Conservation (phyloP, 345 rosid species). For the Lagerstroemia speciosa region DNA sequence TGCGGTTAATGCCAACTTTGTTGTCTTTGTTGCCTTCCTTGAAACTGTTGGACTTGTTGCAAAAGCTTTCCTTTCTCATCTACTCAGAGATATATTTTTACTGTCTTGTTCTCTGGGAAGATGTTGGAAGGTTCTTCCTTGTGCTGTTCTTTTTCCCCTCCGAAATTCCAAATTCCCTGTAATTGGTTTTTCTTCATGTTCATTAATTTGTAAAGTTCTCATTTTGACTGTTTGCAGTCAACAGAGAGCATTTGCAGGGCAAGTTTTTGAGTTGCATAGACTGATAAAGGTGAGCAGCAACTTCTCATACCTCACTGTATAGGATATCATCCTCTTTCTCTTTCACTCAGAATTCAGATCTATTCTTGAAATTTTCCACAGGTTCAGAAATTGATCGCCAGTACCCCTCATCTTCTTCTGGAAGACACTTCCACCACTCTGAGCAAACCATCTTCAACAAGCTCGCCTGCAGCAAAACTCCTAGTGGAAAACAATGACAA, state of each 20-base stretch:
- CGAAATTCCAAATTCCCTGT: conserved; percentile 48
- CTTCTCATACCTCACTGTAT: conserved; percentile 7
- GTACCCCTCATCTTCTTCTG: conserved; percentile 50
- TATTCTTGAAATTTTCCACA: conserved; percentile 19
- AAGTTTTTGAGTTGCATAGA: conserved; percentile 89
- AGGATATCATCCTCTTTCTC: conserved; percentile 5
- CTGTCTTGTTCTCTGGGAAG: not conserved
- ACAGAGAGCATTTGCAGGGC: conserved; percentile 83
- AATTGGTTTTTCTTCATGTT: conserved; percentile 10
- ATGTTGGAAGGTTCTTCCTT: not conserved
- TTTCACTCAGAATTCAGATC: not conserved
- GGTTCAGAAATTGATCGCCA: conserved; percentile 78
- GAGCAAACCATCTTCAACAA: conserved; percentile 33
- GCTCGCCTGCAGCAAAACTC: conserved; percentile 35
- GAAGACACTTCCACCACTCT: conserved; percentile 42
- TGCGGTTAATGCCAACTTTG: not conserved
- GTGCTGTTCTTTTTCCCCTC: conserved; percentile 33
- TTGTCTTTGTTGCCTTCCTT: not conserved
- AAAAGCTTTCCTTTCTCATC: not conserved
- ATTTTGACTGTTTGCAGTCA: conserved; percentile 65
- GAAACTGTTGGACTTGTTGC: not conserved
- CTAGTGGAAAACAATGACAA: conserved; percentile 25
- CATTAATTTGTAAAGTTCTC: conserved; percentile 7
- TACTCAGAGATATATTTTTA: not conserved
- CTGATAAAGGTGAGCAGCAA: conserved; percentile 60